Base-by-base conservation (phyloP, 2,329 filamentous ascomycete genomes). In the Ophiognomonia clavigignenti-juglandacearum region DNA sequence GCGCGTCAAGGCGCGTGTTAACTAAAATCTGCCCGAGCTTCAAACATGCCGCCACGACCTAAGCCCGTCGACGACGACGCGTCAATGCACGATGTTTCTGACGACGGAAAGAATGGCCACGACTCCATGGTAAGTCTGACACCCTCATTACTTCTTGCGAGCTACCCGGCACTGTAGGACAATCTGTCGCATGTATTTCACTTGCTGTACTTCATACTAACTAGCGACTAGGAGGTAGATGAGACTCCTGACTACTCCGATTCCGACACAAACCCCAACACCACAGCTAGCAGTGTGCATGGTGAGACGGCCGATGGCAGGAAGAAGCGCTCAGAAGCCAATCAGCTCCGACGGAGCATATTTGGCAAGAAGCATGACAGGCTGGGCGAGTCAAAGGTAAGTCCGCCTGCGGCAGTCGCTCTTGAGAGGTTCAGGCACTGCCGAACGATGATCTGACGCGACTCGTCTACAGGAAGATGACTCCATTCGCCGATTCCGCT, bases 291-390 rank as follows among this genome's bases (percentile, higher is more conserved):
- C 71, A 96, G 91, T 65, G 82, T 95, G 57, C 83, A 78, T 46
- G 92, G 90, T 45, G 92, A 96, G 57, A 68, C 71, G 36, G 62
- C 74, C 39, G 92, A 97, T 71, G 90, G 89, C 24, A 84, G 91
- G 43, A 95, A 86, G 72, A 83, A 85, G 62, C 83, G 92, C 58
- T 85, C 88, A 47, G 90, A 96, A 62, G 91, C 85, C 49, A 89
- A 90, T 55, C 86, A 95, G 66, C 77, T 97, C 61, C 86, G 93
- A 47, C 88, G 95, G 64, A 95, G 85, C 65, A 88, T 96, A 53
- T 86, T 96, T 59, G 91, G 90, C 61, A 95, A 88, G 75, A 96
- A 98, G 66, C 93, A 96, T 62, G 89, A 95, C 60, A 81, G 85
- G 44, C 69, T 98, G 7, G 90, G 92, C 61, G 89, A 95, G 63